Evolutionary conservation across 2,329 filamentous ascomycete species (phyloP), one percentile per base, ranked within the genome.

Genomic region (Penicillium sp.): DNA sequence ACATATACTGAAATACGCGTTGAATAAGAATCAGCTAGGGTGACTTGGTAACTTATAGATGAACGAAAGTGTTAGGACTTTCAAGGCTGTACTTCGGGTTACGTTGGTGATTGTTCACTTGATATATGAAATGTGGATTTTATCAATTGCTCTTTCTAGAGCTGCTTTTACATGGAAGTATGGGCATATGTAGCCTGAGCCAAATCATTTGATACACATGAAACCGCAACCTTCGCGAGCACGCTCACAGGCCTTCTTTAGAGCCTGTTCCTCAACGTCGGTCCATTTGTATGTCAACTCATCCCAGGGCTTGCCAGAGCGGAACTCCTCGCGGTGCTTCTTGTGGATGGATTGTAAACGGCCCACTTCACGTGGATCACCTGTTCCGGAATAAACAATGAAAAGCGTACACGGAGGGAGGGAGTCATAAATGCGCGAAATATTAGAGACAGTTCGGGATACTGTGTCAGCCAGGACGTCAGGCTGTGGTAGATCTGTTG

Each of bases 251-350:
- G 85, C 85, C 56, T 70, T 74, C 61, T 81, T 81, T 52, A 88
- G 68, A 43, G 79, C 80, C 70, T 87, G 84, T 62, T 86, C 82
- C 67, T 88, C 85, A 3, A 75, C 76, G 72, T 87, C 85, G 21
- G 85, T 87, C 85, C 85, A 88, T 65, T 84, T 81, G 38, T 87
- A 82, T 50, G 75, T 83, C 60, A 87, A 66, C 58, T 87, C 76
- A 68, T 87, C 82, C 85, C 85, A 87, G 25, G 75, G 75, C 55
- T 86, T 86, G 71, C 82, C 83, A 21, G 79, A 78, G 55, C 78
- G 75, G 65, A 81, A 87, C 65, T 87, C 85, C 52, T 80, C 76
- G 53, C 80, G 80, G 68, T 82, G 84, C 54, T 75, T 75, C 63
- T 80, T 78, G 55, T 86, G 82, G 75, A 85, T 75, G 1, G 73